Evolutionary conservation across 176 grass and related monocot genomes (phyloP).

Genomic region (Cocos nucifera): DNA sequence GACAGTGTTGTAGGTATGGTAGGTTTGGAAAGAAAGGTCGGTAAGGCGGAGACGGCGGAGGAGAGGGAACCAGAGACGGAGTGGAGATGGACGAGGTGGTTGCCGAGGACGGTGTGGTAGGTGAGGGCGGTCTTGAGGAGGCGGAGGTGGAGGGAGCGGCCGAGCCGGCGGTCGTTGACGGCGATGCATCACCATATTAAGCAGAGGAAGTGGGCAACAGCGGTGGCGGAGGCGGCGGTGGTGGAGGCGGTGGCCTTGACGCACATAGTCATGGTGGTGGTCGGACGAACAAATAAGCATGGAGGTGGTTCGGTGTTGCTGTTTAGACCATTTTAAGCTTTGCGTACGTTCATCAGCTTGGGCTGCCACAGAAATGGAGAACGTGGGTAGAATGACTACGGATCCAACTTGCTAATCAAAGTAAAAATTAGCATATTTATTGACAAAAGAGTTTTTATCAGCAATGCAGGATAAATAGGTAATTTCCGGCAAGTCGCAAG

Average conservation of each 20-base stretch:
- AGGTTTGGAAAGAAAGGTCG: constrained; percentile 39
- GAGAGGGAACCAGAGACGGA: constrained; percentile 27
- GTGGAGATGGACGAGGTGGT: constrained; percentile 37
- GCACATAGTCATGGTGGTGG: constrained; percentile 9
- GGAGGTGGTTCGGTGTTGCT: no score
- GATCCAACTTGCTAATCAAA: no score
- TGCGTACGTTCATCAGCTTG: no score
- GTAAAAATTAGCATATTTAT: no score
- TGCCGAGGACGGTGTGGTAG: constrained; percentile 49
- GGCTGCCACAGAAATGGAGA: no score
- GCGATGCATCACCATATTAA: constrained; percentile 34
- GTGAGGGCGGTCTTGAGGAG: constrained; percentile 54
- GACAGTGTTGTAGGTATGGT: constrained; percentile 46
- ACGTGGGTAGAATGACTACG: no score
- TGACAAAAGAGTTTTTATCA: no score
- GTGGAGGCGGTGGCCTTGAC: no score
- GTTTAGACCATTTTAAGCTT: no score
- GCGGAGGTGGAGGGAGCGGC: constrained; percentile 20
- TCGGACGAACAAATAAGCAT: no score
- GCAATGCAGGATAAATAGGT: no score
- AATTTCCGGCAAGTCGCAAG: no score
- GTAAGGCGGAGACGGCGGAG: constrained; percentile 19
- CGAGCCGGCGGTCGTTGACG: constrained; percentile 21
- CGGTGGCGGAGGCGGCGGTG: not conserved
- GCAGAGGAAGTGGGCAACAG: constrained; percentile 14